Base-by-base conservation (phyloP, 305 asterid genomes). In the Coffea humblotiana region DNA sequence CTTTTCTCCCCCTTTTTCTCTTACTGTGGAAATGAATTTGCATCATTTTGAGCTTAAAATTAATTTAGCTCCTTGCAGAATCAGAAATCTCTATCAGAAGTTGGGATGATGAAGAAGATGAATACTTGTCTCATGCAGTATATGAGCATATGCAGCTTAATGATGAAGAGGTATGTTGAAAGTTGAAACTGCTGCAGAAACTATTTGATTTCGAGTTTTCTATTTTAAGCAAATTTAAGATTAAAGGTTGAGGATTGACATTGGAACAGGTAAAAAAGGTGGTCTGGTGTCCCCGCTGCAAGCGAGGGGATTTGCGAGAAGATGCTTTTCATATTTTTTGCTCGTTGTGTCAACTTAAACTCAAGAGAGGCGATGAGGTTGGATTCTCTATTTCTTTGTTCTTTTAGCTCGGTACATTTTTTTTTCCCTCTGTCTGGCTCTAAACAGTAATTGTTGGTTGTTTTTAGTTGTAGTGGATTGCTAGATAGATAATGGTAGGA, bases 21-120 rank as follows among this genome's bases (percentile, higher is more conserved):
- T 71, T 40, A 40, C 43, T 40, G 6, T 40, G 43, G 43, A 40
- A 40, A 40, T 40, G 43, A 40, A 40, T 40, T 40, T 40, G 43
- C 43, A 5, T 40, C 43, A 40, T 40, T 40, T 40, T 40, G 43
- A 40, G 43, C 43, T 40, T 40, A 40, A 40, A 40, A 3, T 40
- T 5, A 40, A 40, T 40, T 40, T 40, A 40, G 43, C 43, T 79
- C 74, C 76, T 83, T 77, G 87, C 91, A 90, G 96, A 85, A 70
- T 78, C 87, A 49, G 89, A 84, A 81, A 76, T 78, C 43, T 76
- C 14, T 65, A 75, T 76, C 79, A 54, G 63, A 77, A 83, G 88
- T 77, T 94, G 97, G 97, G 98, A 94, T 81, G 97, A 96, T 80
- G 98, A 91, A 84, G 97, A 95, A 90, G 97, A 96, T 71, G 95